Conservation (phyloP, 345 rosid genomes). For the Eucalyptus regnans region DNA sequence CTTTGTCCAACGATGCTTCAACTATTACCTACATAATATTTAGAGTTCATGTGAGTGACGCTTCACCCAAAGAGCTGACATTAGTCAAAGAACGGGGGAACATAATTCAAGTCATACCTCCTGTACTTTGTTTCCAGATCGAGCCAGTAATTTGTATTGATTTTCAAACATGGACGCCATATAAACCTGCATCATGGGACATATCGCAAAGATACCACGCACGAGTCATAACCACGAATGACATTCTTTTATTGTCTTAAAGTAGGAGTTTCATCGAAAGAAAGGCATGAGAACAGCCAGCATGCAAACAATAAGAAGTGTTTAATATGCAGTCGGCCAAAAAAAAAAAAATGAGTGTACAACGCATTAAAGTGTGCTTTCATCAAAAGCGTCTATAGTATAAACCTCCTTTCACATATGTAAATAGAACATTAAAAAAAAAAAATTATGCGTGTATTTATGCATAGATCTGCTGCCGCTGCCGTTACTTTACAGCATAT, state of each 20-base stretch:
- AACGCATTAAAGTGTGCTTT: neutral
- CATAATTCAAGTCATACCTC: conserved; percentile 40
- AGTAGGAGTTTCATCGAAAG: neutral
- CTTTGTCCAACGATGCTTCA: conserved; percentile 57
- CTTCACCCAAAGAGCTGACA: neutral
- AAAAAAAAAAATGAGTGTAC: neutral
- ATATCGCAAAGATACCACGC: neutral
- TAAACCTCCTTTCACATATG: neutral
- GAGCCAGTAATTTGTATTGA: conserved; percentile 84
- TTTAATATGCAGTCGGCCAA: neutral
- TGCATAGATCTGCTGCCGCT: neutral
- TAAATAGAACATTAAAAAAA: neutral
- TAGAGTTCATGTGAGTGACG: neutral
- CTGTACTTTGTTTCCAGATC: conserved; percentile 86
- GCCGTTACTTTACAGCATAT: neutral
- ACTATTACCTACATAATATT: conserved; percentile 48
- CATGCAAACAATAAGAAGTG: neutral
- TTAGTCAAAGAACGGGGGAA: neutral
- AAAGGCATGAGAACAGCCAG: neutral
- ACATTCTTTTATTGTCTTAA: neutral
- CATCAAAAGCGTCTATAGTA: neutral
- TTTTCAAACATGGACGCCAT: conserved; percentile 91
- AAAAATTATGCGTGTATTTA: neutral
- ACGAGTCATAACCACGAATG: neutral
- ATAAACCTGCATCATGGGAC: conserved; percentile 49